Conservation (phyloP, 2,329 filamentous ascomycete genomes). For the Paecilomyces fulvus region DNA sequence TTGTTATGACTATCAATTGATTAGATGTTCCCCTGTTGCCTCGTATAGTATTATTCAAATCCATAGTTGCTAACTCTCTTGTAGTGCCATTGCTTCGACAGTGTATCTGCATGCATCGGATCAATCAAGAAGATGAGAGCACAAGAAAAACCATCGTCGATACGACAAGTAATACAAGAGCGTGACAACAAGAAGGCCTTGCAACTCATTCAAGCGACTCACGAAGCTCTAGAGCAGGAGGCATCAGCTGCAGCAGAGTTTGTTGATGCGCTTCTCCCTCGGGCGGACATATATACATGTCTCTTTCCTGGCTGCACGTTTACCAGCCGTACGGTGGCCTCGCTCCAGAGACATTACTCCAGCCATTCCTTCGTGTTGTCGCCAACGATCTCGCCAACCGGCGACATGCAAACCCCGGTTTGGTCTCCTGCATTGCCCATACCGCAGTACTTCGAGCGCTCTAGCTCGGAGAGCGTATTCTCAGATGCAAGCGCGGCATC, state of each 20-base stretch:
- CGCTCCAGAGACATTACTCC: background rate
- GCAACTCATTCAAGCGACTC: background rate
- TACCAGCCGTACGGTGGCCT: background rate
- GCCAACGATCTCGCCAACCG: background rate
- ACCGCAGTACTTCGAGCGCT: background rate
- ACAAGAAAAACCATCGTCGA: background rate
- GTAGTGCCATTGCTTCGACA: background rate
- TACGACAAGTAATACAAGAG: background rate
- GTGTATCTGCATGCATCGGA: background rate
- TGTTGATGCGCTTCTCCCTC: background rate
- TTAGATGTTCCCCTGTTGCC: background rate
- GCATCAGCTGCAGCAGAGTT: background rate
- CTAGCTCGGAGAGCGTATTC: background rate
- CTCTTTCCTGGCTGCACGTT: background rate
- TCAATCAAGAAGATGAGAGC: background rate
- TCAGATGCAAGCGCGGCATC: background rate
- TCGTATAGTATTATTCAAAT: background rate
- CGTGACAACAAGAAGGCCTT: background rate
- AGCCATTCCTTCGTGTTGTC: background rate
- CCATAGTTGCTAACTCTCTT: background rate
- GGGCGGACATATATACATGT: background rate
- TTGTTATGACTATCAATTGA: background rate
- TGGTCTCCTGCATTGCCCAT: background rate
- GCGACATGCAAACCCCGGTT: background rate
- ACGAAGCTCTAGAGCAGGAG: background rate